A percentile compares a stretch with the other conserved stretches of the same genome.
Conservation (phyloP, 257 asterid genomes). For the Ocimum tenuiflorum region DNA sequence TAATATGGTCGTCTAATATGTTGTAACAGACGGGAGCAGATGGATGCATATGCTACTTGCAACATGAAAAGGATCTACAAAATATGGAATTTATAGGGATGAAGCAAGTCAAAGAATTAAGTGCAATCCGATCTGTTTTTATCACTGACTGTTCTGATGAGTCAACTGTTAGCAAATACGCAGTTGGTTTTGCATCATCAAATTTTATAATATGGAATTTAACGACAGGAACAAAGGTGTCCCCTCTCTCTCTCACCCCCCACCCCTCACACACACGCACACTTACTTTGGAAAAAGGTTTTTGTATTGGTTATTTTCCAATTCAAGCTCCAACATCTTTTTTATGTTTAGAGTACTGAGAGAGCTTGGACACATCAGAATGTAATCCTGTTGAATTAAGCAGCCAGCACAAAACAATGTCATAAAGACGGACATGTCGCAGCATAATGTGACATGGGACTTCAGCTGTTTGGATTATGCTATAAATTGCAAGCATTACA, state of each 20-base stretch:
- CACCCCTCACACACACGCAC: too few species aligned
- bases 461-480: too few species aligned
- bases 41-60: slow-evolving; percentile 94
- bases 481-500: too few species aligned
- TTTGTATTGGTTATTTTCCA: background rate
- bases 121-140: slow-evolving; percentile 52
- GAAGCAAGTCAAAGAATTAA: slow-evolving; percentile 82
- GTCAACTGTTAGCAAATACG: slow-evolving; percentile 46
- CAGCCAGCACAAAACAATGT: too few species aligned
- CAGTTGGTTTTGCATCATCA: slow-evolving; percentile 83
- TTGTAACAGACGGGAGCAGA: slow-evolving; percentile 79
- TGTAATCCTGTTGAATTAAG: too few species aligned
- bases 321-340: slow-evolving; percentile 7
- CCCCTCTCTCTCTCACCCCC: slow-evolving; percentile 13
- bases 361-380: too few species aligned
- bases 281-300: background rate
- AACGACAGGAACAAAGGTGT: slow-evolving; percentile 65
- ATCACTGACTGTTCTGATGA: slow-evolving; percentile 30
- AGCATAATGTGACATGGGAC: too few species aligned
- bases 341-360: too few species aligned
- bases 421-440: too few species aligned
- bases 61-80: slow-evolving; percentile 40
- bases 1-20: slow-evolving; percentile 12
- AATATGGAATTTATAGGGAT: slow-evolving; percentile 76
- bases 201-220: slow-evolving; percentile 82